Evolutionary conservation across 1,284 basidiomycete species (phyloP), one percentile per base, ranked within the genome.

Genomic region (Spongiforma sp.): DNA sequence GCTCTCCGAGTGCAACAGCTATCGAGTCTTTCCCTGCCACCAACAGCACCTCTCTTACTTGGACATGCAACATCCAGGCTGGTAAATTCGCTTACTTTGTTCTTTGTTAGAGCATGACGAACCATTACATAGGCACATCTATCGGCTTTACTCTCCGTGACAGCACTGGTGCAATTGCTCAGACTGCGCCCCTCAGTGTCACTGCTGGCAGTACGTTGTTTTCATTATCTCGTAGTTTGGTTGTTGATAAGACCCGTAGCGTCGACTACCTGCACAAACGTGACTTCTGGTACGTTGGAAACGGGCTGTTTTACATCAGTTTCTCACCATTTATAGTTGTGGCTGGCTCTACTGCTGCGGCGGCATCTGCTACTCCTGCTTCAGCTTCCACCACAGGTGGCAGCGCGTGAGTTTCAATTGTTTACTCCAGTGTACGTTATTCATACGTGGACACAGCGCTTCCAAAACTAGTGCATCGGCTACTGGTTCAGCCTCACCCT

Each of bases 81-180:
- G 36, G 66, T 68, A 59, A 19, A 54, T 58, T 32, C 32, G 24
- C 24, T 12, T 17, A 12, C 34, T 62, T 7, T 14, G 9, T 58
- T 48, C 14, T 24, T 28, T 54, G 32, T 61, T 46, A 41, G 9
- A 17, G 36, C 10, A 17, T 17, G 36, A 37, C 17, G 10, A 41
- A 62, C 28, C 7, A 5, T 8, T 10, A 15, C 5, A 8, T 53
- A 87, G 88, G 78, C 24, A 83, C 81, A 10, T 72, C 65, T 28
- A 69, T 90, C 55, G 85, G 83, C 56, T 73, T 91, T 32, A 80
- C 75, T 9, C 60, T 91, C 62, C 81, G 81, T 72, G 90, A 92
- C 67, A 72, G 56, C 63, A 83, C 75, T 41, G 89, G 90, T 70
- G 2, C 33, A 0, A 57, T 73, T 56, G 81, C 74, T 4, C 84